These are phyloP conservation scores for Psophocarpus tetragonolobus DNA, from an alignment of 306 rosid species.

Conservation along the genomic window DNA sequence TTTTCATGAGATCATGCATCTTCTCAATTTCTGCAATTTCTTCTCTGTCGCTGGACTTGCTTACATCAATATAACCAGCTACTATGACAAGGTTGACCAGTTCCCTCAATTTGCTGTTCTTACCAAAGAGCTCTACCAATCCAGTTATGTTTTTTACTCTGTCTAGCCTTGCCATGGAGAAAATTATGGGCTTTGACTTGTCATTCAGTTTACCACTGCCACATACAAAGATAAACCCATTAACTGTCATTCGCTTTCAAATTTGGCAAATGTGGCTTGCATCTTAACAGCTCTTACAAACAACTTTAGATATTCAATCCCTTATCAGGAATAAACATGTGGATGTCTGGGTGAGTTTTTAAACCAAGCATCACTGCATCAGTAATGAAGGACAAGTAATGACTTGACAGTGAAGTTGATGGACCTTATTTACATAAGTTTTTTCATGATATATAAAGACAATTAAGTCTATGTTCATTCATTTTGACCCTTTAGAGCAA, in stretches of 20 bases:
- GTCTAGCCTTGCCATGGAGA: slow-evolving; percentile 93
- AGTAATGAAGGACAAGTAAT: slow-evolving; percentile 12
- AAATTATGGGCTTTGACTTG: slow-evolving; percentile 80
- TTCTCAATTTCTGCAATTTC: slow-evolving; percentile 91
- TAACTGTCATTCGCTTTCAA: background rate
- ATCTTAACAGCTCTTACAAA: background rate
- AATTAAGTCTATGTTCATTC: background rate
- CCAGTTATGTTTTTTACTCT: slow-evolving; percentile 80
- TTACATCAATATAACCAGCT: slow-evolving; percentile 80
- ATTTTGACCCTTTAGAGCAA: background rate
- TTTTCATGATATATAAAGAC: background rate
- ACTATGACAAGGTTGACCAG: slow-evolving; percentile 81
- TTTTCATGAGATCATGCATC: slow-evolving; percentile 73
- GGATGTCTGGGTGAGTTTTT: background rate
- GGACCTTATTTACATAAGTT: background rate
- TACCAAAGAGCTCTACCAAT: slow-evolving; percentile 78
- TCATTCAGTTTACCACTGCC: slow-evolving; percentile 71
- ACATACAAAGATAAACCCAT: slow-evolving; percentile 24
- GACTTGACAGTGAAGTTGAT: background rate
- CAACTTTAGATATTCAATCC: background rate
- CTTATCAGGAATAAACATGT: background rate
- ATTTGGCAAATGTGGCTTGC: background rate
- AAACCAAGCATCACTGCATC: background rate
- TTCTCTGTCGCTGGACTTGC: slow-evolving; percentile 83
- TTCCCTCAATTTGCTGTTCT: slow-evolving; percentile 75